Percentiles rank a stretch among this genome's conserved stretches.
Conservation (phyloP, 164 flowering plant genomes). For the Stephania japonica region DNA sequence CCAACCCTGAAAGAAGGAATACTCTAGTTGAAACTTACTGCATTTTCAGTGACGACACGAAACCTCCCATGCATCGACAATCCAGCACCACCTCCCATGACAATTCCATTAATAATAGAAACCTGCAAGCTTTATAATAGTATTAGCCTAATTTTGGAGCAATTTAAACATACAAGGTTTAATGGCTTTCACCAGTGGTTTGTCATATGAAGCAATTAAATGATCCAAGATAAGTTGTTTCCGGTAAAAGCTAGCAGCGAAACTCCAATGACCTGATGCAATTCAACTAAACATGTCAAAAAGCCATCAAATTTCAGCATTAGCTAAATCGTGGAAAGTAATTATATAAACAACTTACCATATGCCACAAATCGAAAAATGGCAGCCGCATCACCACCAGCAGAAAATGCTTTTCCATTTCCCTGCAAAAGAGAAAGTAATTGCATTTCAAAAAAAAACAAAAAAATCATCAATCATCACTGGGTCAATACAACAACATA, state of each 20-base stretch:
- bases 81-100: slow-evolving; percentile 21
- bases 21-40: slow-evolving; percentile 2
- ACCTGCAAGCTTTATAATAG: slow-evolving; percentile 5
- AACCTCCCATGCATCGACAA: slow-evolving; percentile 14
- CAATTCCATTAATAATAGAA: slow-evolving; percentile 14
- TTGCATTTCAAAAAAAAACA: too few relatives aligned
- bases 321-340: not conserved
- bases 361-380: not conserved
- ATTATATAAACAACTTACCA: not conserved
- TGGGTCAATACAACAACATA: too few relatives aligned
- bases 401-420: slow-evolving; percentile 9
- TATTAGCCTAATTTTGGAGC: not conserved
- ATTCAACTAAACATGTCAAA: not conserved
- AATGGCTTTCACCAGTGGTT: slow-evolving; percentile 1
- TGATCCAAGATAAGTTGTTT: slow-evolving; percentile 8
- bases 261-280: slow-evolving; percentile 4
- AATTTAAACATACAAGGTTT: not conserved
- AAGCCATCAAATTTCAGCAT: not conserved
- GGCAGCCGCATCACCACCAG: slow-evolving; percentile 7
- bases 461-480: too few relatives aligned
- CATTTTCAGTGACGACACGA: slow-evolving; percentile 16
- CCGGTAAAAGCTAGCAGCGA: not conserved
- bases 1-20: too few relatives aligned
- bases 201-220: not conserved
- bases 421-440: not conserved